phyloP scores from a whole-genome alignment of 805 yeast genomes.

The Wickerhamiella spandovensis region DNA sequence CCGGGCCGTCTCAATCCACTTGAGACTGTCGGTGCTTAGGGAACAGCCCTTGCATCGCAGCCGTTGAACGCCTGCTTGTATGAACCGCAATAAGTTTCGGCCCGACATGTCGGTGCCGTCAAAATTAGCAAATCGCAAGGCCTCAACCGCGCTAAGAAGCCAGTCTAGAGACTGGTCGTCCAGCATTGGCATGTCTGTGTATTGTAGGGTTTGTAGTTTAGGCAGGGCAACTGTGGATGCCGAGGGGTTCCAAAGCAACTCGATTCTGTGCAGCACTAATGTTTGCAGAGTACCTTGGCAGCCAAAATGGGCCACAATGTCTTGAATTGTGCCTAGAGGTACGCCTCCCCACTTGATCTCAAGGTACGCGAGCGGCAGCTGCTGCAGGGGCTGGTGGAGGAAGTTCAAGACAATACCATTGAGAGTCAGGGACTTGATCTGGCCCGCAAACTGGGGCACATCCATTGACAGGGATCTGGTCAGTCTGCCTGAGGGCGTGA shows the following conservation, averaged over 20 bases:
- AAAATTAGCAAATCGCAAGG: constrained; percentile 10
- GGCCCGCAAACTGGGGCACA: constrained; percentile 7
- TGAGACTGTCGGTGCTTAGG: constrained; percentile 11
- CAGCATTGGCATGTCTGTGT: constrained; percentile 12
- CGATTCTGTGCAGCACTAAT: constrained; percentile 9
- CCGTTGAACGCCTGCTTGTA: constrained; percentile 7
- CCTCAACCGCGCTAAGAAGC: constrained; percentile 11
- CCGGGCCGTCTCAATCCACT: constrained; percentile 5
- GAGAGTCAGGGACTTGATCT: constrained; percentile 8
- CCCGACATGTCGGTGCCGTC: constrained; percentile 15
- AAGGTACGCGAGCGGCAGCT: constrained; percentile 7
- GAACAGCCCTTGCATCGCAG: constrained; percentile 11
- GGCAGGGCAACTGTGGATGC: constrained; percentile 1
- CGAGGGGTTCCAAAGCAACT: constrained; percentile 1
- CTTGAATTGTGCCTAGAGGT: constrained; percentile 5
- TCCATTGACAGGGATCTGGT: not conserved
- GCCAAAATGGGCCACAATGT: constrained; percentile 8
- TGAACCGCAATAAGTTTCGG: constrained; percentile 8
- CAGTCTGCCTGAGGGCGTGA: constrained; percentile 9
- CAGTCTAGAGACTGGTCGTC: constrained; percentile 9
- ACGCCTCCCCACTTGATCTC: constrained; percentile 12
- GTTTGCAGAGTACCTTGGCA: constrained; percentile 9
- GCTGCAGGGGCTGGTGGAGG: not conserved
- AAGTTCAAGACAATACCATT: constrained; percentile 6
- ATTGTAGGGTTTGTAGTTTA: constrained; percentile 11